Conservation (phyloP, 148 eudicot genomes). For the Polygonum aviculare region DNA sequence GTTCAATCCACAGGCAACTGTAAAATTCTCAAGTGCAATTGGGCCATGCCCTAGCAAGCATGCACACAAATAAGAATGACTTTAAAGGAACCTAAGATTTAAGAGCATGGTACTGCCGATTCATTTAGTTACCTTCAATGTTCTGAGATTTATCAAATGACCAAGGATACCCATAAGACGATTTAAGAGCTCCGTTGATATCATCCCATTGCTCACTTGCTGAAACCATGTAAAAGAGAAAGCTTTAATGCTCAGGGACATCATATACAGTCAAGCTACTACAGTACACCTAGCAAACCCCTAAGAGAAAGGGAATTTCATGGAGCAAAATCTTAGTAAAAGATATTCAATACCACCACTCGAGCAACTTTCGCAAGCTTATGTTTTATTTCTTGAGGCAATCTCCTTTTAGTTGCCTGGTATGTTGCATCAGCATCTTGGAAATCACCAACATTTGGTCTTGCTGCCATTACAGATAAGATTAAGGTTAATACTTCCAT, state of each 20-base stretch:
- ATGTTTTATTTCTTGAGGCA: slow-evolving; percentile 86
- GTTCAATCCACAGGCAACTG: neutral
- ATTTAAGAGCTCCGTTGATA: slow-evolving; percentile 69
- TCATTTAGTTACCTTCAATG: slow-evolving; percentile 58
- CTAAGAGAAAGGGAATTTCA: neutral
- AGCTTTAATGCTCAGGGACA: neutral
- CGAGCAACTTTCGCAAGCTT: slow-evolving; percentile 96
- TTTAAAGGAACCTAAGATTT: neutral
- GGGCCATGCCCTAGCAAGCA: neutral
- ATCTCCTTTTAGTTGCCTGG: slow-evolving; percentile 79
- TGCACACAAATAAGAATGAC: neutral
- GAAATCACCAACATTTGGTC: slow-evolving; percentile 62
- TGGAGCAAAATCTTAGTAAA: neutral
- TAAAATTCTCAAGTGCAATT: neutral
- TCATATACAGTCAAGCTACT: neutral
- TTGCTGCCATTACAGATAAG: slow-evolving; percentile 37
- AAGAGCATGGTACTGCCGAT: neutral
- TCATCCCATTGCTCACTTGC: slow-evolving; percentile 75
- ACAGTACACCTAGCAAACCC: neutral
- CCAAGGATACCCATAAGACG: slow-evolving; percentile 92
- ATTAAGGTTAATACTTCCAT: slow-evolving; percentile 3
- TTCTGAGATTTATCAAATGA: slow-evolving; percentile 78
- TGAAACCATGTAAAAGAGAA: slow-evolving; percentile 29
- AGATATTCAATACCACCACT: slow-evolving; percentile 50
- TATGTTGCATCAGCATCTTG: slow-evolving; percentile 65